These are phyloP conservation scores for Cicer judaicum DNA, from an alignment of 306 rosid genomes.

Conservation along the genomic window DNA sequence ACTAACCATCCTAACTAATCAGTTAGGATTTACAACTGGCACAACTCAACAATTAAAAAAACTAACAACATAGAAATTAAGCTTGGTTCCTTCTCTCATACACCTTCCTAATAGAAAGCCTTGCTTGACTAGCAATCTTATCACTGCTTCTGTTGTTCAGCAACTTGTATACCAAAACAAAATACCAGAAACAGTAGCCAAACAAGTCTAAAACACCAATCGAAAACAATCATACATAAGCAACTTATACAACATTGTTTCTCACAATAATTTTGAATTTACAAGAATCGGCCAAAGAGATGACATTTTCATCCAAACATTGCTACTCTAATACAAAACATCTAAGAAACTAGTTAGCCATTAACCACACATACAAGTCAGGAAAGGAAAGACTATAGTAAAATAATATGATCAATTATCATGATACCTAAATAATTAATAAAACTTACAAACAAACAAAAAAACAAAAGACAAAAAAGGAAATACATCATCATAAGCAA, in stretches of 20 bases:
- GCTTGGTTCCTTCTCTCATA: too few relatives aligned
- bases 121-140: too few relatives aligned
- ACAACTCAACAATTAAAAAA: too few relatives aligned
- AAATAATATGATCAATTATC: conserved; percentile 1
- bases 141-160: conserved; percentile 78
- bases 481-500: conserved; percentile 20
- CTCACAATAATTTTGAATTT: not conserved
- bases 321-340: conserved; percentile 13
- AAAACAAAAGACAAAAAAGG: not conserved
- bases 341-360: conserved; percentile 33
- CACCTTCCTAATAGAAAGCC: too few relatives aligned
- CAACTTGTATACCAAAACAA: conserved; percentile 55
- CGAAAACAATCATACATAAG: conserved; percentile 11
- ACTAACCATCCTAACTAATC: too few relatives aligned
- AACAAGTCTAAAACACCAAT: conserved; percentile 21
- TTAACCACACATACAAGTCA: not conserved
- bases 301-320: conserved; percentile 4
- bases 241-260: conserved; percentile 17
- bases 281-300: conserved; percentile 13
- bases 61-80: too few relatives aligned
- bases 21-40: too few relatives aligned
- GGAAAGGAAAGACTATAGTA: conserved; percentile 22
- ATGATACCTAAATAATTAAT: conserved; percentile 19
- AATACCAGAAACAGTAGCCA: conserved; percentile 43
- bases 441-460: conserved; percentile 5